Evolutionary conservation across 805 yeast species (phyloP), one percentile per base, ranked within the genome.

Genomic region (Candida germanica): DNA sequence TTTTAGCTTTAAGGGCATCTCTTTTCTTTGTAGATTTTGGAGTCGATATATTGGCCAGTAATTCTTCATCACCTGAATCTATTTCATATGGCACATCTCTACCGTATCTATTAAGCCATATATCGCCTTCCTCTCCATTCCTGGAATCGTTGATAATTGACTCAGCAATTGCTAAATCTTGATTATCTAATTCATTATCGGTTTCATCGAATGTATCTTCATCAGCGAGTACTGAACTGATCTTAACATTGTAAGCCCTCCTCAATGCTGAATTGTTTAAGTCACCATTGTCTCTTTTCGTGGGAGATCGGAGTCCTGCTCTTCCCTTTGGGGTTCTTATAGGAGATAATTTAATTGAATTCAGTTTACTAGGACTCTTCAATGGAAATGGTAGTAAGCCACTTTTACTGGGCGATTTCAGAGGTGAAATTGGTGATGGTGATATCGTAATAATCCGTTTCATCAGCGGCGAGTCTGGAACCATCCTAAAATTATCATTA

Each of bases 261-360:
- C 69, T 68, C 17, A 73, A 51, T 1, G 84, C 84, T 2, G 75
- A 63, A 28, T 54, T 51, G 38, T 77, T 75, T 26, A 65, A 43
- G 6, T 62, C 72, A 1, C 50, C 50, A 39, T 56, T 46, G 1
- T 65, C 40, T 45, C 79, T 34, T 34, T 49, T 59, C 36, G 47
- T 38, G 3, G 79, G 80, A 9, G 76, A 69, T 13, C 61, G 59
- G 8, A 74, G 50, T 2, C 75, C 79, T 33, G 66, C 69, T 37
- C 69, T 48, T 1, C 77, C 77, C 40, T 56, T 64, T 1, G 74
- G 72, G 3, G 66, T 58, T 38, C 38, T 59, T 4, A 42, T 53
- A 32, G 65, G 65, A 7, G 59, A 54, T 10, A 51, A 29, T 19
- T 18, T 37, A 6, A 28, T 12, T 20, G 23, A 20, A 6, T 10